Conservation (phyloP, 148 eudicot species). For the Nepenthes gracilis region DNA sequence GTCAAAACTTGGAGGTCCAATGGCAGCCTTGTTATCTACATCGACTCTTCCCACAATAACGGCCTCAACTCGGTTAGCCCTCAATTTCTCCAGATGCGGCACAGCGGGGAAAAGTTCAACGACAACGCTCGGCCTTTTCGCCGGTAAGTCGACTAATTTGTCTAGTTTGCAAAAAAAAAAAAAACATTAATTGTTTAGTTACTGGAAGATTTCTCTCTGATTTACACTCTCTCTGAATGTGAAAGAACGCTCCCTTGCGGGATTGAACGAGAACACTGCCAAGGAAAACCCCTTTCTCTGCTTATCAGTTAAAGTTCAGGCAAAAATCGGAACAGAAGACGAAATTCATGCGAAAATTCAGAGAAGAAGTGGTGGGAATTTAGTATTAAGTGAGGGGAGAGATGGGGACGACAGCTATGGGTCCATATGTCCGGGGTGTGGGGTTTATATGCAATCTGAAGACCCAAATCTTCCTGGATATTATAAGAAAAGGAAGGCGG, state of each 20-base stretch:
- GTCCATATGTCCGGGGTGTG: slow-evolving; percentile 85
- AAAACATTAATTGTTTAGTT: neutral
- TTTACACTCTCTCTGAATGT: slow-evolving; percentile 4
- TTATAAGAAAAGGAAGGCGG: slow-evolving; percentile 47
- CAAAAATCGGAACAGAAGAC: slow-evolving; percentile 23
- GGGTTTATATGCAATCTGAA: slow-evolving; percentile 90
- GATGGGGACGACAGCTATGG: slow-evolving; percentile 67
- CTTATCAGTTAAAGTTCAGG: slow-evolving; percentile 36
- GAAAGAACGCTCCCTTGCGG: slow-evolving; percentile 19
- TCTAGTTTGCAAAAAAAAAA: no score
- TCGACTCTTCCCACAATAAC: slow-evolving; percentile 17
- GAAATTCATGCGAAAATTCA: slow-evolving; percentile 21
- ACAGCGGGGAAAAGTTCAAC: slow-evolving; percentile 8
- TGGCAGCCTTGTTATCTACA: slow-evolving; percentile 41
- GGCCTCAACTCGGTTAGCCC: slow-evolving; percentile 13
- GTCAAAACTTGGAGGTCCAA: slow-evolving; percentile 5
- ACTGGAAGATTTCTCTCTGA: neutral
- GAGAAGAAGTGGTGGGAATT: slow-evolving; percentile 33
- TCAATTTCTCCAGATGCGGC: slow-evolving; percentile 7
- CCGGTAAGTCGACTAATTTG: slow-evolving; percentile 20
- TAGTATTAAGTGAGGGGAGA: slow-evolving; percentile 79
- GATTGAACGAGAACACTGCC: slow-evolving; percentile 15
- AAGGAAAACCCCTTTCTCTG: slow-evolving; percentile 19
- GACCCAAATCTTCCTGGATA: slow-evolving; percentile 78
- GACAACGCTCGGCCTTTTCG: slow-evolving; percentile 11